Evolutionary conservation across 2,329 filamentous ascomycete genomes (phyloP).

Genomic region (Aspergillus niger): DNA sequence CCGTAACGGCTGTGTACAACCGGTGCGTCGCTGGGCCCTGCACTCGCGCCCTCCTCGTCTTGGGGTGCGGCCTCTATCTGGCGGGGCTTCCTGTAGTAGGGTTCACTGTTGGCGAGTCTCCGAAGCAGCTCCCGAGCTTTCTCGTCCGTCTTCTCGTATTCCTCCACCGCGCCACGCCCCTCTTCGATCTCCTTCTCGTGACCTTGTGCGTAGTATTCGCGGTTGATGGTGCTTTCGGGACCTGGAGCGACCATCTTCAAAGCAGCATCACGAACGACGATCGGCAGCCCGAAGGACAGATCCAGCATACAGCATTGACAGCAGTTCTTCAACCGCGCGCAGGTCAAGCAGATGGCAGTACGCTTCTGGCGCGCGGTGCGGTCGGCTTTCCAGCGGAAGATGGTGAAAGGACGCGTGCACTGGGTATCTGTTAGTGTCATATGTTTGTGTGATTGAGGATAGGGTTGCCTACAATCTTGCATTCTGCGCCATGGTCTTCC

Average conservation of each 20-base stretch:
- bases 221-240: slow-evolving; percentile 86
- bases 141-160: slow-evolving; percentile 95
- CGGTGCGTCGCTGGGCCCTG: slow-evolving; percentile 45
- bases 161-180: slow-evolving; percentile 79
- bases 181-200: slow-evolving; percentile 95
- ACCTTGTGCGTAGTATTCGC: slow-evolving; percentile 97
- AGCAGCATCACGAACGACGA: slow-evolving; percentile 91
- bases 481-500: slow-evolving; percentile 88
- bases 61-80: slow-evolving; percentile 61
- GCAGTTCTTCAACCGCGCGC: slow-evolving; percentile 96
- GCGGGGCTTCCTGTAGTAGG: slow-evolving; percentile 88
- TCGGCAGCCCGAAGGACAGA: slow-evolving; percentile 90
- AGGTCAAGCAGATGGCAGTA: slow-evolving; percentile 94
- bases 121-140: slow-evolving; percentile 88
- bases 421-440: slow-evolving; percentile 18
- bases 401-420: slow-evolving; percentile 92
- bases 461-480: slow-evolving; percentile 59
- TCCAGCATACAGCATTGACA: slow-evolving; percentile 99
- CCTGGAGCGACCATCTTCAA: slow-evolving; percentile 97
- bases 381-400: slow-evolving; percentile 93
- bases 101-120: slow-evolving; percentile 85
- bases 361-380: slow-evolving; percentile 88
- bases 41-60: slow-evolving; percentile 44
- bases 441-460: too few relatives aligned
- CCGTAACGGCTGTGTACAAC: slow-evolving; percentile 43